Conservation (phyloP, 768 basidiomycete genomes). For the Boletus sp. region DNA sequence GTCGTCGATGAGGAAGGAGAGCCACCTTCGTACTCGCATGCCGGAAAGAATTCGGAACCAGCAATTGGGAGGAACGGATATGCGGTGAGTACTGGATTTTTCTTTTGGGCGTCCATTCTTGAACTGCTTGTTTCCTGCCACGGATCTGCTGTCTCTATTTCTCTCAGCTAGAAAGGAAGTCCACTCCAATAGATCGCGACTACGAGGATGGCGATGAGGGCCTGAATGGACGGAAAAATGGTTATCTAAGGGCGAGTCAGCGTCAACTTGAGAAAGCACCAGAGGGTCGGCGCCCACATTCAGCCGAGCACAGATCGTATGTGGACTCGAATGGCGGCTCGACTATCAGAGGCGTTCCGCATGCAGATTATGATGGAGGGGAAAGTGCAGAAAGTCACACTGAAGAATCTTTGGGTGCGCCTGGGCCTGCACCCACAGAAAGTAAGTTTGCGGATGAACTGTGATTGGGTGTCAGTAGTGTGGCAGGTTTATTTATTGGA, state of each 20-base stretch:
- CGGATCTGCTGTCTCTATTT: slow-evolving; percentile 8
- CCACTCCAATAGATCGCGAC: slow-evolving; percentile 13
- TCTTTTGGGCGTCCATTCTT: background rate
- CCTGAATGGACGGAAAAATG: slow-evolving; percentile 5
- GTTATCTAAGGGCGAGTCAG: slow-evolving; percentile 47
- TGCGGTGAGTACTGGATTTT: slow-evolving; percentile 44
- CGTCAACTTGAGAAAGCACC: slow-evolving; percentile 76
- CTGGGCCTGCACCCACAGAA: slow-evolving; percentile 35
- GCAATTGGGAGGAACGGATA: slow-evolving; percentile 57
- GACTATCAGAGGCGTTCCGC: slow-evolving; percentile 9
- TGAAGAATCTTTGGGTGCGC: slow-evolving; percentile 14
- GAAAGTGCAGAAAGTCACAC: background rate
- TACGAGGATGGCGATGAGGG: background rate
- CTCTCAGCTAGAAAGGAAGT: slow-evolving; percentile 48
- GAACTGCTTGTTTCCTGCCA: background rate
- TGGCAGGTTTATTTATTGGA: background rate
- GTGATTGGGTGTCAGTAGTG: slow-evolving; percentile 2
- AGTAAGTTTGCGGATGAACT: slow-evolving; percentile 30
- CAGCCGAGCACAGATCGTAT: background rate
- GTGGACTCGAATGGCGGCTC: slow-evolving; percentile 7
- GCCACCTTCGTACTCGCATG: slow-evolving; percentile 63
- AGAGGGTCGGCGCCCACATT: slow-evolving; percentile 47
- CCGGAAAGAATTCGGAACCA: slow-evolving; percentile 38
- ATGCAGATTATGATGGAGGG: slow-evolving; percentile 6
- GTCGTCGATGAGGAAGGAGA: slow-evolving; percentile 41